Evolutionary conservation across 495 filamentous ascomycete species (phyloP).

Genomic region (Penicillium simplicissimum): DNA sequence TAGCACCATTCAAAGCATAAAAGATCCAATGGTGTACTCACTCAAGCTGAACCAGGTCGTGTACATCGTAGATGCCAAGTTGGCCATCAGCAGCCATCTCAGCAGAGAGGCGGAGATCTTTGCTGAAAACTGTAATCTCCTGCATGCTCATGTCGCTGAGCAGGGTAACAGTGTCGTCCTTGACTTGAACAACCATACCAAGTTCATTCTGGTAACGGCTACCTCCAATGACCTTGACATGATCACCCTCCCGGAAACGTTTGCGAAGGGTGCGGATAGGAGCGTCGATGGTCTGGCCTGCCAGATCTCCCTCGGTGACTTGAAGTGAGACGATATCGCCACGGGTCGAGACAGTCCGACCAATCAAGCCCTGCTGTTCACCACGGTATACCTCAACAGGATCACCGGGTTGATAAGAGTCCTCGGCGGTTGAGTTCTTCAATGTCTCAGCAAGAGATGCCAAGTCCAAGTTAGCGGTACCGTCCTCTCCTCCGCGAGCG

Average conservation of each 20-base stretch:
- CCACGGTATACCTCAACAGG: slow-evolving; percentile 94
- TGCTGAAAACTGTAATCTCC: slow-evolving; percentile 97
- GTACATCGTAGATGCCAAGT: slow-evolving; percentile 82
- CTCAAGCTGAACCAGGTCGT: slow-evolving; percentile 94
- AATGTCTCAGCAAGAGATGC: slow-evolving; percentile 83
- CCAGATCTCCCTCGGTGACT: slow-evolving; percentile 80
- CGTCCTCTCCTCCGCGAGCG: slow-evolving; percentile 83
- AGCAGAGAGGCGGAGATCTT: slow-evolving; percentile 87
- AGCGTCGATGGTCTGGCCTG: slow-evolving; percentile 85
- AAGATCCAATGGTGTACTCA: slow-evolving; percentile 36
- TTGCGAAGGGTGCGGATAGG: slow-evolving; percentile 93
- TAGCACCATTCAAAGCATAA: slow-evolving; percentile 26
- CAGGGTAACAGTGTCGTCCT: slow-evolving; percentile 86
- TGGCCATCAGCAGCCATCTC: slow-evolving; percentile 81
- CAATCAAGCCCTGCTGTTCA: slow-evolving; percentile 88
- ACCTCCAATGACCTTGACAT: slow-evolving; percentile 97
- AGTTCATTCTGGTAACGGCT: slow-evolving; percentile 91
- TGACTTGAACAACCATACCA: slow-evolving; percentile 93
- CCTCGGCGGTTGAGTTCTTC: slow-evolving; percentile 72
- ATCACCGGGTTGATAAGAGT: slow-evolving; percentile 87
- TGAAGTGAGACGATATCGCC: slow-evolving; percentile 87
- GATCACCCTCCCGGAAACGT: slow-evolving; percentile 88
- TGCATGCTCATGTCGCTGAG: slow-evolving; percentile 86
- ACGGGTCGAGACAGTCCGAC: slow-evolving; percentile 82
- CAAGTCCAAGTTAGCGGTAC: slow-evolving; percentile 89